Conservation (phyloP, 2,329 filamentous ascomycete genomes). For the Nannizziopsis barbatae region DNA sequence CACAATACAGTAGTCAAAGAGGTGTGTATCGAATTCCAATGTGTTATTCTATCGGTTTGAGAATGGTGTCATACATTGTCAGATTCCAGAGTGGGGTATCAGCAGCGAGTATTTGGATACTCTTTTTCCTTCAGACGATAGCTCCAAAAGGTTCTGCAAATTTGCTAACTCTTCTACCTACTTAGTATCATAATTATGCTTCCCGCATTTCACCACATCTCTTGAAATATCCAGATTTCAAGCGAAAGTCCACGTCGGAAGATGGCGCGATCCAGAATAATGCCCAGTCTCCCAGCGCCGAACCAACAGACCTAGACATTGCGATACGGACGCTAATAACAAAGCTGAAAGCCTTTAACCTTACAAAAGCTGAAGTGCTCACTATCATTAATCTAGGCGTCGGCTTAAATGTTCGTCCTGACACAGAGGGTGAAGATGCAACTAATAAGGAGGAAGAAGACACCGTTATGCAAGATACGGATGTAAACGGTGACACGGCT, state of each 20-base stretch:
- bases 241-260: conserved; percentile 2
- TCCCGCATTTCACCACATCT: conserved; percentile 32
- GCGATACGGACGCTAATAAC: conserved; percentile 30
- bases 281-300: conserved; percentile 12
- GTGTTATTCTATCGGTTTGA: not conserved
- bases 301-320: conserved; percentile 27
- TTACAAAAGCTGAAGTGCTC: conserved; percentile 39
- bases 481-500: conserved; percentile 14
- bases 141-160: not conserved
- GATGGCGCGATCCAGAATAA: conserved; percentile 14
- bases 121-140: no score
- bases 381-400: conserved; percentile 38
- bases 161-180: not conserved
- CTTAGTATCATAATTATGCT: conserved; percentile 34
- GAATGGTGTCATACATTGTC: not conserved
- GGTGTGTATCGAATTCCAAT: conserved; percentile 20
- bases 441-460: conserved; percentile 13
- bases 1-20: conserved; percentile 39
- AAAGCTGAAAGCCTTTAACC: conserved; percentile 29
- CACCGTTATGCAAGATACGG: conserved; percentile 20
- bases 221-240: conserved; percentile 28
- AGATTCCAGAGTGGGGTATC: not conserved
- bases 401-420: conserved; percentile 20
- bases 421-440: conserved; percentile 15
- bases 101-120: no score